Conservation (phyloP, 148 eudicot species). For the Arbutus unedo region DNA sequence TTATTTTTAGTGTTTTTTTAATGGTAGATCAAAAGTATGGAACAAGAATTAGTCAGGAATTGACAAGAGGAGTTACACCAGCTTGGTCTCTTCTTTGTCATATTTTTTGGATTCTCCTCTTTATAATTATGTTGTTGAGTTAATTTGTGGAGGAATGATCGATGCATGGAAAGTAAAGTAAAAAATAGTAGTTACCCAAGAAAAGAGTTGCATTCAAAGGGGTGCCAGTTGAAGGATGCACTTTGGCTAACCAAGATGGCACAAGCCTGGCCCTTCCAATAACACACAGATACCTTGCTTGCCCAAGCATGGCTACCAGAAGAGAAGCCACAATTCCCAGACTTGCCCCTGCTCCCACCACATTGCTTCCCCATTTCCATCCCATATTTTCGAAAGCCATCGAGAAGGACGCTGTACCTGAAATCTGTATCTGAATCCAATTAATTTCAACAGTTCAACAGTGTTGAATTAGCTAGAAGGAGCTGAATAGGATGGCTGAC, state of each 20-base stretch:
- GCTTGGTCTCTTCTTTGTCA: too few relatives aligned
- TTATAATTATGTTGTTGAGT: too few relatives aligned
- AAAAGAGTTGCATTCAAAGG: conserved; percentile 78
- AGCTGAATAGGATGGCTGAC: conserved; percentile 25
- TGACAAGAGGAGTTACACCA: too few relatives aligned
- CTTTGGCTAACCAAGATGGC: conserved; percentile 90
- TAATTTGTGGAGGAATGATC: too few relatives aligned
- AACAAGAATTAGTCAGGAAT: too few relatives aligned
- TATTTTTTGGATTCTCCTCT: too few relatives aligned
- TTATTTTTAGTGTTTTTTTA: too few relatives aligned
- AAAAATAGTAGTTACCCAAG: conserved; percentile 39
- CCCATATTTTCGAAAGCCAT: conserved; percentile 64
- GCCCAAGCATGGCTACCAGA: conserved; percentile 88
- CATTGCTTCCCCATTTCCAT: conserved; percentile 82
- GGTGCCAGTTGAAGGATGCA: conserved; percentile 81
- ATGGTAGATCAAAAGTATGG: too few relatives aligned
- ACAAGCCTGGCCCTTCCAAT: conserved; percentile 76
- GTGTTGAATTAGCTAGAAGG: too few relatives aligned
- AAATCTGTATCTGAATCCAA: conserved; percentile 34
- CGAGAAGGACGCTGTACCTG: conserved; percentile 66
- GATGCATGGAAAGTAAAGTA: too few relatives aligned
- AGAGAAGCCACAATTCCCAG: conserved; percentile 84
- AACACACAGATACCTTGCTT: conserved; percentile 83
- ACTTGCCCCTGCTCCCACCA: conserved; percentile 81
- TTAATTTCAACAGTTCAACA: neutral